Conservation (phyloP, 805 yeast genomes). For the Wickerhamomyces alni region DNA sequence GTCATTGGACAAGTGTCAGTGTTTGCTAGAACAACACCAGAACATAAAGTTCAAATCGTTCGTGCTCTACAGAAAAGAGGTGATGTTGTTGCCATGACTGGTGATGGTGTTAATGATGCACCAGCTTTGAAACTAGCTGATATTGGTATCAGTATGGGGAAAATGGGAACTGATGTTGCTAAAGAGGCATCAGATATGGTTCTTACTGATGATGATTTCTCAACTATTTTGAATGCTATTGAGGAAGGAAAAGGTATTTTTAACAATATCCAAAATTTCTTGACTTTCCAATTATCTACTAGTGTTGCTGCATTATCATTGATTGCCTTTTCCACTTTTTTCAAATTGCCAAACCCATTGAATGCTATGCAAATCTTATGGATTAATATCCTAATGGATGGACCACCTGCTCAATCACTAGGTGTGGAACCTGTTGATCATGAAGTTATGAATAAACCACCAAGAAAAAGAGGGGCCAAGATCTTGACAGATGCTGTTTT, state of each 20-base stretch:
- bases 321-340: slow-evolving; percentile 80
- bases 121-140: slow-evolving; percentile 97
- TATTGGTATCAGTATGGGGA: slow-evolving; percentile 92
- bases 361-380: slow-evolving; percentile 98
- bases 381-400: slow-evolving; percentile 98
- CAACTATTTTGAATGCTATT: slow-evolving; percentile 88
- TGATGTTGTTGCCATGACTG: slow-evolving; percentile 98
- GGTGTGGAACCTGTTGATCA: slow-evolving; percentile 98
- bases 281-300: slow-evolving; percentile 93
- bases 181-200: slow-evolving; percentile 99
- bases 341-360: slow-evolving; percentile 87
- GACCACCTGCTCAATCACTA: slow-evolving; percentile 96
- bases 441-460: slow-evolving; percentile 95
- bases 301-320: slow-evolving; percentile 91
- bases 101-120: slow-evolving; percentile 98
- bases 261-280: slow-evolving; percentile 88
- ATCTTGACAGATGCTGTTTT: slow-evolving; percentile 69
- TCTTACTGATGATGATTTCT: slow-evolving; percentile 92
- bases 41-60: slow-evolving; percentile 85
- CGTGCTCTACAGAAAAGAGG: slow-evolving; percentile 87
- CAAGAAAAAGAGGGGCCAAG: slow-evolving; percentile 80
- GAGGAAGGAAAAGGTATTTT: slow-evolving; percentile 98
- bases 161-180: slow-evolving; percentile 96
- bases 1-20: slow-evolving; percentile 80
- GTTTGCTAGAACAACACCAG: slow-evolving; percentile 94